Conservation (phyloP, 345 rosid species). For the Raphanus sativus region DNA sequence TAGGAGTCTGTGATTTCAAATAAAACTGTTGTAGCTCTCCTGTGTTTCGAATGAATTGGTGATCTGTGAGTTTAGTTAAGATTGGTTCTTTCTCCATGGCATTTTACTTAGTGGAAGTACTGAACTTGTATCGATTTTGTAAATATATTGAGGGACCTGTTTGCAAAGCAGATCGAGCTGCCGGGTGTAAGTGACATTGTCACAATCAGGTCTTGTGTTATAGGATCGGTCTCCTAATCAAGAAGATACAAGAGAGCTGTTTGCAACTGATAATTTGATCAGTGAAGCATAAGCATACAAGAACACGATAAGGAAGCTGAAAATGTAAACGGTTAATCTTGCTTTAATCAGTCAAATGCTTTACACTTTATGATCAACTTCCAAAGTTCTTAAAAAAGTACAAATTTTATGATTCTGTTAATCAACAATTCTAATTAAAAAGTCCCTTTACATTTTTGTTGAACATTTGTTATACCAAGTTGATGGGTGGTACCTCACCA, state of each 20-base stretch:
- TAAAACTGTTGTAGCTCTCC: not conserved
- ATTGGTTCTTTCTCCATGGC: not conserved
- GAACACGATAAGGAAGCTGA: not conserved
- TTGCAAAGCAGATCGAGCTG: not conserved
- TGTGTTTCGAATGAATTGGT: not conserved
- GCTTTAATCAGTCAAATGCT: not conserved
- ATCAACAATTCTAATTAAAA: slow-evolving; percentile 28
- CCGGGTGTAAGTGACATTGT: not conserved
- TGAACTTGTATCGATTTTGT: no score
- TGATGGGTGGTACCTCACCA: slow-evolving; percentile 37
- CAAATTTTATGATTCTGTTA: slow-evolving; percentile 41
- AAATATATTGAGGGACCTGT: not conserved
- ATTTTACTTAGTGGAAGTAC: no score
- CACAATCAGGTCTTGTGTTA: not conserved
- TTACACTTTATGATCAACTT: not conserved
- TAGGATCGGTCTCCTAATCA: not conserved
- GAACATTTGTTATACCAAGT: slow-evolving; percentile 43
- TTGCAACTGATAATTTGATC: not conserved
- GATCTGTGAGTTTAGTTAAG: not conserved
- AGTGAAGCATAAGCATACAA: not conserved
- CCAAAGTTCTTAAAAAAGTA: not conserved
- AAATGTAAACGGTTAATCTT: no score
- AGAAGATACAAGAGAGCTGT: not conserved
- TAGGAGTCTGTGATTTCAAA: not conserved
- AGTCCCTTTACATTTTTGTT: slow-evolving; percentile 52